phyloP scores from a whole-genome alignment of 2,329 filamentous ascomycete species.

The Orbilia blumenaviensis region DNA sequence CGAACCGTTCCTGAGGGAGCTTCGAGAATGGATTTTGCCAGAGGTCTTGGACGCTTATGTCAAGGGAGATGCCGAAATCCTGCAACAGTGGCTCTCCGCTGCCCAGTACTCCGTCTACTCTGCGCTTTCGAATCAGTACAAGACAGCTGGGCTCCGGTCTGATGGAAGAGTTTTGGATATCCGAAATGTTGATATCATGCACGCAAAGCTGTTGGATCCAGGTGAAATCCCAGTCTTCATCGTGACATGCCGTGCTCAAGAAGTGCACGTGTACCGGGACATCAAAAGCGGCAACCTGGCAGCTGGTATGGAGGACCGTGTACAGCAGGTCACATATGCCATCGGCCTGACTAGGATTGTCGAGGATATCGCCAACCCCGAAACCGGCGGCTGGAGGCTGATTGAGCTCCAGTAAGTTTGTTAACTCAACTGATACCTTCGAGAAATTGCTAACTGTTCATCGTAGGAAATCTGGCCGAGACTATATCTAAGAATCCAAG shows the following conservation, averaged over 20 bases:
- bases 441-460: not conserved
- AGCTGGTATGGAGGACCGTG: constrained; percentile 97
- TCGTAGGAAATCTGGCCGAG: constrained; percentile 44
- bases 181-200: constrained; percentile 86
- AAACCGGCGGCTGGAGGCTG: constrained; percentile 94
- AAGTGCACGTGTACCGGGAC: constrained; percentile 96
- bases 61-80: constrained; percentile 87
- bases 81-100: constrained; percentile 94
- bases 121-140: constrained; percentile 96
- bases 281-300: constrained; percentile 88
- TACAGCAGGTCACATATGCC: constrained; percentile 96
- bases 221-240: constrained; percentile 95
- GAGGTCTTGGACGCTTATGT: constrained; percentile 98
- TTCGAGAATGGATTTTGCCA: constrained; percentile 96
- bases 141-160: constrained; percentile 88
- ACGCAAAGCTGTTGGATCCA: constrained; percentile 81
- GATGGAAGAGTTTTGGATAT: constrained; percentile 97
- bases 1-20: constrained; percentile 91
- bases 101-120: constrained; percentile 97
- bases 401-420: constrained; percentile 83
- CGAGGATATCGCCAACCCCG: constrained; percentile 95
- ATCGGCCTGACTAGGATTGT: constrained; percentile 93
- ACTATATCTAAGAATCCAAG: constrained; percentile 46
- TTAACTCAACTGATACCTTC: not conserved
- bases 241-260: constrained; percentile 93